Evolutionary conservation across 2,329 filamentous ascomycete species (phyloP).

Genomic region (Lachnellula hyalina): DNA sequence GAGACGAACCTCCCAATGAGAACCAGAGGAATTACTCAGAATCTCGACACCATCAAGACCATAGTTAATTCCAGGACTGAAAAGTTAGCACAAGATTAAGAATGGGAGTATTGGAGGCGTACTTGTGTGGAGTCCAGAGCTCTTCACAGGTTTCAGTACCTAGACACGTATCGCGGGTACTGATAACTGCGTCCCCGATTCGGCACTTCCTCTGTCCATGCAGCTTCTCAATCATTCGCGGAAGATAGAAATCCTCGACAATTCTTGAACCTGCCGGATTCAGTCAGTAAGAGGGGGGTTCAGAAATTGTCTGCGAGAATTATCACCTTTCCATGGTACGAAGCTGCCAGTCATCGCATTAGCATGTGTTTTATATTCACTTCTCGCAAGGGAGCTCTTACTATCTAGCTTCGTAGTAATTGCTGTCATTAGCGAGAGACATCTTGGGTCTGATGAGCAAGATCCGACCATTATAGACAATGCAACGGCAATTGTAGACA

Average conservation of each 20-base stretch:
- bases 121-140: conserved; percentile 44
- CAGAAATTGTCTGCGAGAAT: too few species aligned
- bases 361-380: too few species aligned
- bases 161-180: conserved; percentile 56
- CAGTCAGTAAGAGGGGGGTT: neutral
- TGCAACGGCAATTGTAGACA: conserved; percentile 62
- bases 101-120: too few species aligned
- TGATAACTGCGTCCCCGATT: conserved; percentile 53
- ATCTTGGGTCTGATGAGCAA: conserved; percentile 69
- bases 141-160: conserved; percentile 65
- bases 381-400: too few species aligned
- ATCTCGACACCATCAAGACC: conserved; percentile 68
- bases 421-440: conserved; percentile 66
- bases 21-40: conserved; percentile 64
- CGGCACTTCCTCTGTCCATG: neutral
- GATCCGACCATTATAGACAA: conserved; percentile 61
- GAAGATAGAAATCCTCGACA: conserved; percentile 61
- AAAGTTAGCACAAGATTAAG: too few species aligned
- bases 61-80: conserved; percentile 45
- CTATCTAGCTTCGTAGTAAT: conserved; percentile 55
- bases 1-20: conserved; percentile 15
- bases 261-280: conserved; percentile 41
- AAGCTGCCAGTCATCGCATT: too few species aligned
- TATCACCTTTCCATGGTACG: too few species aligned
- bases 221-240: conserved; percentile 35